Evolutionary conservation across 1,284 basidiomycete species (phyloP).

Genomic region (Caloboletus firmus): DNA sequence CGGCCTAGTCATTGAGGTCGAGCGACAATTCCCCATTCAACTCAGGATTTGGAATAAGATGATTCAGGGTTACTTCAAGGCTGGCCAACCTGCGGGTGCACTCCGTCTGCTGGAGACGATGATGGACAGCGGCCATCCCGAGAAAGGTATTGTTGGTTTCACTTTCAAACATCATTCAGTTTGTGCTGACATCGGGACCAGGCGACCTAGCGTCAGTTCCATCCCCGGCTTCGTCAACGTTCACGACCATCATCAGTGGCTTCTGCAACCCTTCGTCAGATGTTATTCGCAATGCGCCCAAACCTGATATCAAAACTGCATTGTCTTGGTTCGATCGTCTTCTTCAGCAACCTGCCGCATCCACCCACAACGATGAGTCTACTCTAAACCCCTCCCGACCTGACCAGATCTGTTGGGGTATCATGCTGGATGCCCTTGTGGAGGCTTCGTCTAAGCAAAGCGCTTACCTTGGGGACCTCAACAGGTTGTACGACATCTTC

Average conservation of each 20-base stretch:
- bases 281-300: not conserved
- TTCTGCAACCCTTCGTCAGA: slow-evolving; percentile 49
- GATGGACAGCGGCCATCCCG: slow-evolving; percentile 48
- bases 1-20: slow-evolving; percentile 35
- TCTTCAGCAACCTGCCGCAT: slow-evolving; percentile 43
- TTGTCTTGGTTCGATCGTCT: slow-evolving; percentile 71
- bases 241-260: slow-evolving; percentile 63
- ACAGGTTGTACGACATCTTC: slow-evolving; percentile 49
- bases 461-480: slow-evolving; percentile 53
- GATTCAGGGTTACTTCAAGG: slow-evolving; percentile 73
- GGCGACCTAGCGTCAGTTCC: slow-evolving; percentile 47
- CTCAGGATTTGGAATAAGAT: slow-evolving; percentile 71
- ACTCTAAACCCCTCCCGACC: slow-evolving; percentile 50
- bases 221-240: slow-evolving; percentile 61
- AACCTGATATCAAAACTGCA: slow-evolving; percentile 64
- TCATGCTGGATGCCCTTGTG: slow-evolving; percentile 56
- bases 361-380: slow-evolving; percentile 41
- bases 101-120: slow-evolving; percentile 73
- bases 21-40: slow-evolving; percentile 34
- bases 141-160: slow-evolving; percentile 15
- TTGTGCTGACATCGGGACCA: slow-evolving; percentile 1
- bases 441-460: slow-evolving; percentile 27
- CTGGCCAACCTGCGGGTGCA: slow-evolving; percentile 62
- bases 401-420: slow-evolving; percentile 48
- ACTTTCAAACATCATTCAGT: not conserved